phyloP scores from a whole-genome alignment of 768 basidiomycete species.

The Russula sp. region DNA sequence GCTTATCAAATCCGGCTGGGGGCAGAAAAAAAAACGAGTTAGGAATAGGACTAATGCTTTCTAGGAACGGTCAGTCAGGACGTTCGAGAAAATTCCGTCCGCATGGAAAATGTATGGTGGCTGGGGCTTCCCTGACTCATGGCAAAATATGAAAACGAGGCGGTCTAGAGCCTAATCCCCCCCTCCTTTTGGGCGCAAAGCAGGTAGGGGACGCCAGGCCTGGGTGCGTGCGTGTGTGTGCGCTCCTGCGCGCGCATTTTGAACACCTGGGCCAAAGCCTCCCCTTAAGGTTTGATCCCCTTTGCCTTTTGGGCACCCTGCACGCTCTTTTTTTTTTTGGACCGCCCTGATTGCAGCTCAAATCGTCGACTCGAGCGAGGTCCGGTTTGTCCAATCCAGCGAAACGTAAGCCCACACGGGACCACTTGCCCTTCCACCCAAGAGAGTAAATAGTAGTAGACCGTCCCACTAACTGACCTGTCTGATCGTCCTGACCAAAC shows the following conservation, averaged over 20 bases:
- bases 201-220: background rate
- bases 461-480: background rate
- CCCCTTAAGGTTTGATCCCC: slow-evolving; percentile 14
- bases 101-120: slow-evolving; percentile 15
- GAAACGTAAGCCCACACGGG: no score
- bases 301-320: background rate
- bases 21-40: background rate
- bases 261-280: background rate
- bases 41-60: background rate
- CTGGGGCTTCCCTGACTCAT: slow-evolving; percentile 14
- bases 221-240: no score
- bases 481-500: background rate
- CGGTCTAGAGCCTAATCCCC: slow-evolving; percentile 3
- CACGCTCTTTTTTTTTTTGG: background rate
- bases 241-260: background rate
- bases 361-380: background rate
- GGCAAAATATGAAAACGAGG: background rate
- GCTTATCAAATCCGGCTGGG: background rate
- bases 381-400: background rate
- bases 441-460: no score
- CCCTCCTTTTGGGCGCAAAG: slow-evolving; percentile 4
- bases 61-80: background rate
- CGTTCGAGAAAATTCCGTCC: background rate
- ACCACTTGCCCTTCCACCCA: no score
- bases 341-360: background rate